These are phyloP conservation scores for Colletotrichum shisoi DNA, from an alignment of 2,329 filamentous ascomycete species.

Conservation along the genomic window DNA sequence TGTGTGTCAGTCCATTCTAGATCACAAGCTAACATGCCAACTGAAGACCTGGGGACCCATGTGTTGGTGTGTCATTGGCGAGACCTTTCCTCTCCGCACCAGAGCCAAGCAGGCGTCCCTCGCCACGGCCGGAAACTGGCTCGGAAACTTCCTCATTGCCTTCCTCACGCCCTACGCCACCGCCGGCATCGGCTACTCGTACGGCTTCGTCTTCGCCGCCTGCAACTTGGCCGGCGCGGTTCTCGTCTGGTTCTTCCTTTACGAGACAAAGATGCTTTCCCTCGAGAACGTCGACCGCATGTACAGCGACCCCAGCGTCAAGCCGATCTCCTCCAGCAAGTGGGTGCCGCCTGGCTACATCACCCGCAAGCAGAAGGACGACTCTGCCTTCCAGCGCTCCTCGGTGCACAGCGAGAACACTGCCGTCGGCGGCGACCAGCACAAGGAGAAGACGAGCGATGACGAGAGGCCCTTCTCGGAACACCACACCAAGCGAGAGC, in stretches of 20 bases:
- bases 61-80: slow-evolving; percentile 72
- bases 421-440: slow-evolving; percentile 11
- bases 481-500: slow-evolving; percentile 22
- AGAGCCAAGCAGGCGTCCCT: slow-evolving; percentile 64
- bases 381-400: slow-evolving; percentile 31
- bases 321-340: slow-evolving; percentile 66
- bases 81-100: slow-evolving; percentile 68
- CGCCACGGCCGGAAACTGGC: slow-evolving; percentile 64
- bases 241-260: slow-evolving; percentile 74
- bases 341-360: slow-evolving; percentile 60
- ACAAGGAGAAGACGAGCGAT: slow-evolving; percentile 29
- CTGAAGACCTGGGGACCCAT: slow-evolving; percentile 72
- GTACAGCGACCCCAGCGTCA: slow-evolving; percentile 68
- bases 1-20: too few relatives aligned
- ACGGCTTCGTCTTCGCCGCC: slow-evolving; percentile 71
- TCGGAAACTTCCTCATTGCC: slow-evolving; percentile 71
- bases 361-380: slow-evolving; percentile 51
- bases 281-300: slow-evolving; percentile 77
- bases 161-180: slow-evolving; percentile 75
- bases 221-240: slow-evolving; percentile 66
- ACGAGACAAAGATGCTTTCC: slow-evolving; percentile 69
- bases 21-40: slow-evolving; percentile 11
- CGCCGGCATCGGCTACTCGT: slow-evolving; percentile 66
- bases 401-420: slow-evolving; percentile 24
- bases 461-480: slow-evolving; percentile 29